Evolutionary conservation across 2,329 filamentous ascomycete species (phyloP), one percentile per base, ranked within the genome.

Genomic region (Aspergillus novoparasiticus): DNA sequence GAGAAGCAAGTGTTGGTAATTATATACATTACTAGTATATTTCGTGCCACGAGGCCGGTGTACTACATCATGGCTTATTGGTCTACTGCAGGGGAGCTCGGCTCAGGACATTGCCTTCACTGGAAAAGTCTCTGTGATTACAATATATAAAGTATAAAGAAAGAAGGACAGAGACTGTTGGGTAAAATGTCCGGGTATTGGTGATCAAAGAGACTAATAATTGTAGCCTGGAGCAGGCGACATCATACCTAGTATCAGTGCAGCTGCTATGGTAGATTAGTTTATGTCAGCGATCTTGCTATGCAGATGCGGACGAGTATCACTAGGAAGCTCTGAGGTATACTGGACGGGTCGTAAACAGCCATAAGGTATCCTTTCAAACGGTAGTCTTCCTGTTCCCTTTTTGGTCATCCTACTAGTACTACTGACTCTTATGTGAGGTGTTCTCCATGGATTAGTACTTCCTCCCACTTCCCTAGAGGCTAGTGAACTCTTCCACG

Each of bases 401-500:
- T 48, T 23, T 48, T 48, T 14, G 23, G 45, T 26, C 23, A 48
- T 36, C 16, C 34, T 36, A 36, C 34, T 36, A 41, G 6, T 28
- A 26, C 23, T 48, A n/a, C 34, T 5, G 2, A 16, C 34, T 36
- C 12, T 14, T 36, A 36, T 14, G 34, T 36, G 34, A 36, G 34
- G 34, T 28, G 14, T 14, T 48, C 23, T 26, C 45, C 23, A 23
- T 48, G 45, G 23, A 48, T 28, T 28, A 28, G 26, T 14, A 48
- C 53, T 62, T 59, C 46, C 46, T 55, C 58, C 34, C 14, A 36
- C 16, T 41, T 41, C 16, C 16, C 16, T 41, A 41, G 39, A 9
- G 39, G 39, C 39, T 41, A 41, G 16, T 3, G 39, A 16, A 41
- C 6, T 41, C 8, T 19, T 41, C 39, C 72, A 67, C 57, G 69